Evolutionary conservation across 352 stramenopile species (phyloP).

Genomic region (Globisporangium perplexum): DNA sequence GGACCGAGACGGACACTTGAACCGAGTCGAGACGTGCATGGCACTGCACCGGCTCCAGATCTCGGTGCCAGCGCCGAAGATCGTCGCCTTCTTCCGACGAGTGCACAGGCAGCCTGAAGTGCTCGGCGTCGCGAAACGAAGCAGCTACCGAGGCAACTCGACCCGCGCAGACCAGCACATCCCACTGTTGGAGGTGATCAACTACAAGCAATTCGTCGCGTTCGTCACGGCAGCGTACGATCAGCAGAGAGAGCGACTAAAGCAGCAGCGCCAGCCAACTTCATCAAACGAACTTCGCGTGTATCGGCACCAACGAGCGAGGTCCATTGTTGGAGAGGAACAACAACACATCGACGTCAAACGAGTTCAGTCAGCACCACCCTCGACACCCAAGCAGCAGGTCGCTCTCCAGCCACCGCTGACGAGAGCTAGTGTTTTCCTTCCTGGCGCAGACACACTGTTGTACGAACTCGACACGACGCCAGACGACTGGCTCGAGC

Average conservation of each 20-base stretch:
- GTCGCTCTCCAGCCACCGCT: not conserved
- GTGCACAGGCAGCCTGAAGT: constrained; percentile 19
- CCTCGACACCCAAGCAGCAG: not conserved
- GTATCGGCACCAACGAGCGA: not conserved
- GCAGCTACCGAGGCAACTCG: constrained; percentile 1
- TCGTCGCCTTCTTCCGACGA: constrained; percentile 63
- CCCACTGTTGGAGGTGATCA: constrained; percentile 60
- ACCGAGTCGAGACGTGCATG: constrained; percentile 66
- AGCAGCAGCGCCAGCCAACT: constrained; percentile 1
- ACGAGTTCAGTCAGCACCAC: not conserved
- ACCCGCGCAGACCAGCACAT: constrained; percentile 9
- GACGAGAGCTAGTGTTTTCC: not conserved
- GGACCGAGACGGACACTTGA: constrained; percentile 62
- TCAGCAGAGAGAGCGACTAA: constrained; percentile 16
- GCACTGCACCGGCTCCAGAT: constrained; percentile 71
- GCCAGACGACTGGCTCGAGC: constrained; percentile 18
- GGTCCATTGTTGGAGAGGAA: not conserved
- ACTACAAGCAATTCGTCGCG: constrained; percentile 70
- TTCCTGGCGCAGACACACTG: not conserved
- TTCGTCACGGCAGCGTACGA: constrained; percentile 58
- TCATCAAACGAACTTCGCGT: not conserved
- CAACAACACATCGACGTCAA: not conserved
- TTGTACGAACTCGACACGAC: constrained; percentile 6
- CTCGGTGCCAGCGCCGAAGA: constrained; percentile 40
- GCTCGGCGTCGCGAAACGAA: not conserved